Evolutionary conservation across 768 basidiomycete genomes (phyloP).

Genomic region (Rhizopogon salebrosus): DNA sequence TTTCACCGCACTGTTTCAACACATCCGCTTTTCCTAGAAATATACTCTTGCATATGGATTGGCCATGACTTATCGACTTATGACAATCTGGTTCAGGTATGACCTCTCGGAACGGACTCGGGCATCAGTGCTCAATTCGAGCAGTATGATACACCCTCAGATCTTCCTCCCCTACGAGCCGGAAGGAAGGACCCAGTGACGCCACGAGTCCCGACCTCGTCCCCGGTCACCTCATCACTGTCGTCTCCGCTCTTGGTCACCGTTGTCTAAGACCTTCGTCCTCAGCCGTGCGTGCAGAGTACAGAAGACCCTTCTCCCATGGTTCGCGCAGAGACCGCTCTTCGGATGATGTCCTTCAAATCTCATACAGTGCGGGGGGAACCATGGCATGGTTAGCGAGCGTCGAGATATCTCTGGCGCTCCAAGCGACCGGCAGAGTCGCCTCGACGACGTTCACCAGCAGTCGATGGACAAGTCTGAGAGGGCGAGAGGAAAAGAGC

Average conservation of each 20-base stretch:
- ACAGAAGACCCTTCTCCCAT: constrained; percentile 1
- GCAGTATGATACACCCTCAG: constrained; percentile 56
- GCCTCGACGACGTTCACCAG: neutral
- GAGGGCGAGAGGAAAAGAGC: neutral
- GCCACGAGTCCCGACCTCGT: constrained; percentile 21
- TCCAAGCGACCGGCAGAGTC: neutral
- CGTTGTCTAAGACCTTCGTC: too few species aligned
- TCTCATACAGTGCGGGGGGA: neutral
- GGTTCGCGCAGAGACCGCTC: constrained; percentile 1
- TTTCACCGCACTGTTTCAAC: constrained; percentile 1
- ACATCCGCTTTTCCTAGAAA: constrained; percentile 43
- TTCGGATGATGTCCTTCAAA: constrained; percentile 4
- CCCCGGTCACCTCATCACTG: constrained; percentile 16
- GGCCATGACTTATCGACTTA: constrained; percentile 80
- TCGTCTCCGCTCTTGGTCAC: constrained; percentile 19
- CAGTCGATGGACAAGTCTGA: neutral
- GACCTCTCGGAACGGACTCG: neutral
- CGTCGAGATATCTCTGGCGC: neutral
- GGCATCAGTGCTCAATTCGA: constrained; percentile 7
- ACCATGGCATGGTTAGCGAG: neutral
- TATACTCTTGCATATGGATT: constrained; percentile 85
- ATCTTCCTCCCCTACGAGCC: constrained; percentile 30
- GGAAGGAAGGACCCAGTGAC: constrained; percentile 24
- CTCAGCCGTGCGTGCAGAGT: neutral
- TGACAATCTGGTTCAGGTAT: constrained; percentile 77